Base-by-base conservation (phyloP, 345 rosid genomes). In the Salix caprea region DNA sequence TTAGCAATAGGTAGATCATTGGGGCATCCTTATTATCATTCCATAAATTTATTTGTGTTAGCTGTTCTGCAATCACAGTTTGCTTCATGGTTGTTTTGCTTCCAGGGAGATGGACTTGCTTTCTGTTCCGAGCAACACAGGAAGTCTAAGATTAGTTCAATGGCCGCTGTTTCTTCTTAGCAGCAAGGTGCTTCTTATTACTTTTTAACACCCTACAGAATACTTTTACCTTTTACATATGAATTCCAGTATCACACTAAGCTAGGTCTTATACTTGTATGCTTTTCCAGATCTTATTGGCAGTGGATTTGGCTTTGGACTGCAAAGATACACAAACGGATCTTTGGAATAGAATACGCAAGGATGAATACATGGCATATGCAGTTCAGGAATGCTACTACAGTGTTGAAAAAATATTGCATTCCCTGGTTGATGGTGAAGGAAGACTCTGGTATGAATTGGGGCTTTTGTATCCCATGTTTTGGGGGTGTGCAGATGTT, bases 111-210 rank as follows among this genome's bases (percentile, higher is more conserved):
- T 88, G 98, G 99, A 92, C 87, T 89, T 96, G 76, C 99, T 93
- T 81, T 90, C 84, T 62, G 85, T 91, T 82, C 99, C 99, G 67
- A 91, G 97, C 91, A 96, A 96, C 84, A 91, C 81, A 61, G 99
- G 99, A 78, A 93, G 92, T 79, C 88, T 96, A 78, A 82, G 87
- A 86, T 88, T 96, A 78, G 98, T 93, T 67, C 99, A 96, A 77
- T 96, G 99, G 99, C 99, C 99, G 76, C 85, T 96, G 89, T 96
- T 96, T 88, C 96, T 96, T 81, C 88, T 96, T 50, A 93, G 99
- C 84, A 96, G 98, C 81, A 96, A 96, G 98, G 99, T 96, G 65
- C 50, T 72, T 44, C 72, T 74, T 74, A 70, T 81, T 79, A 21
- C 34, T 73, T 67, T 13, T 78, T 56, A 40, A 13, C 65, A n/a